Evolutionary conservation across 345 rosid species (phyloP).

Genomic region (Gossypium ekmanianum): DNA sequence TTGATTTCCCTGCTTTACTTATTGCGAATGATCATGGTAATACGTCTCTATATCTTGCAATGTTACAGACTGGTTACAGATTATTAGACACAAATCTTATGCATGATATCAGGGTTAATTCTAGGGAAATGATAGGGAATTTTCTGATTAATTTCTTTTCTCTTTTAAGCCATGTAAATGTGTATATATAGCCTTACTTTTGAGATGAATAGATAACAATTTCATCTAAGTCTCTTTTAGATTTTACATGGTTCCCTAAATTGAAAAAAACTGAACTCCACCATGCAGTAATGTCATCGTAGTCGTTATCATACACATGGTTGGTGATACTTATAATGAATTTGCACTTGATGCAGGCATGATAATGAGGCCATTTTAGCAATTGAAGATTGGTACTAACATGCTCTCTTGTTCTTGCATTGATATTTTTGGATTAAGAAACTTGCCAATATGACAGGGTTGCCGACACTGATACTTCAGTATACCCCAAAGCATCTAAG

Average conservation of each 20-base stretch:
- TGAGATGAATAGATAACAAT: too few species aligned
- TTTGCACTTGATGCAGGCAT: slow-evolving; percentile 15
- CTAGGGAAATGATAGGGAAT: too few species aligned
- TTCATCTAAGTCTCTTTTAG: too few species aligned
- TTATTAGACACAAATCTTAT: too few species aligned
- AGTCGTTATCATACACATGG: background rate
- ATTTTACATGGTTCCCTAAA: background rate
- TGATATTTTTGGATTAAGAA: background rate
- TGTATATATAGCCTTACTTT: too few species aligned
- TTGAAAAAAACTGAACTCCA: background rate
- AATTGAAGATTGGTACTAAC: background rate
- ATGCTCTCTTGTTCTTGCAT: background rate
- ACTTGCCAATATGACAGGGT: slow-evolving; percentile 18
- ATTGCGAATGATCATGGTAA: background rate
- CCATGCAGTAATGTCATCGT: slow-evolving; percentile 10
- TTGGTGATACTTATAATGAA: slow-evolving; percentile 14
- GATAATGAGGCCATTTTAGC: slow-evolving; percentile 17
- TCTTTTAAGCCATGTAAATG: too few species aligned
- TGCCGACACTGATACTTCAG: slow-evolving; percentile 14
- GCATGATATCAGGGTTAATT: too few species aligned
- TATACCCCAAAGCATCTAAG: slow-evolving; percentile 22
- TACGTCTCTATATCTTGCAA: background rate
- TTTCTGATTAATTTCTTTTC: too few species aligned
- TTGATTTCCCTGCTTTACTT: background rate
- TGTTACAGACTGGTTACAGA: too few species aligned